Conservation (phyloP, 2,329 filamentous ascomycete genomes). For the Diaporthe ampelina region DNA sequence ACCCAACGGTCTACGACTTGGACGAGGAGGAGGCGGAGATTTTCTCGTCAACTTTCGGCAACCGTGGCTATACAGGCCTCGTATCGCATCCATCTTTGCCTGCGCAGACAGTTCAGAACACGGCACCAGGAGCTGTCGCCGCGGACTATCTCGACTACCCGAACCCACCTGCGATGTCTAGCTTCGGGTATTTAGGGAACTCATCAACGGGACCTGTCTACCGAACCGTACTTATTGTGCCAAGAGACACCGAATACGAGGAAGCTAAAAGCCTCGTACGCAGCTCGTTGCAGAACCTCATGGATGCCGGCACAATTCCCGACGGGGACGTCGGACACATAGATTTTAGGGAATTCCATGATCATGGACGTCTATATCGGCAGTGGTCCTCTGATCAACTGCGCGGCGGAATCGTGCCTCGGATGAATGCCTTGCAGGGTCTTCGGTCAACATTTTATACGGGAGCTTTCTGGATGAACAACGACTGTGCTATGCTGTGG, state of each 20-base stretch:
- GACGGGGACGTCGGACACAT: not conserved
- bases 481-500: conserved; percentile 13
- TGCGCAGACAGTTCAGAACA: not conserved
- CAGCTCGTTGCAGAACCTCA: conserved; percentile 24
- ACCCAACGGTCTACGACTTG: not conserved
- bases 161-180: not conserved
- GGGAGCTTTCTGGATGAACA: conserved; percentile 19
- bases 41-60: not conserved
- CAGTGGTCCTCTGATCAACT: conserved; percentile 10
- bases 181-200: not conserved
- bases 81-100: conserved; percentile 20
- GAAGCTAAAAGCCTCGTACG: not conserved
- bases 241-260: not conserved
- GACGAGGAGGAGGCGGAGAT: not conserved
- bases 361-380: conserved; percentile 2
- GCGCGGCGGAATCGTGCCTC: not conserved
- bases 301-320: conserved; percentile 3
- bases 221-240: conserved; percentile 3
- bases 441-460: conserved; percentile 16
- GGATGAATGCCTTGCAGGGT: conserved; percentile 6
- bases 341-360: not conserved
- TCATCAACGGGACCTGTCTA: not conserved
- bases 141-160: not conserved
- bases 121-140: not conserved
- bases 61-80: not conserved